Base-by-base conservation (phyloP, 2,329 filamentous ascomycete species). In the Claviceps sp. region DNA sequence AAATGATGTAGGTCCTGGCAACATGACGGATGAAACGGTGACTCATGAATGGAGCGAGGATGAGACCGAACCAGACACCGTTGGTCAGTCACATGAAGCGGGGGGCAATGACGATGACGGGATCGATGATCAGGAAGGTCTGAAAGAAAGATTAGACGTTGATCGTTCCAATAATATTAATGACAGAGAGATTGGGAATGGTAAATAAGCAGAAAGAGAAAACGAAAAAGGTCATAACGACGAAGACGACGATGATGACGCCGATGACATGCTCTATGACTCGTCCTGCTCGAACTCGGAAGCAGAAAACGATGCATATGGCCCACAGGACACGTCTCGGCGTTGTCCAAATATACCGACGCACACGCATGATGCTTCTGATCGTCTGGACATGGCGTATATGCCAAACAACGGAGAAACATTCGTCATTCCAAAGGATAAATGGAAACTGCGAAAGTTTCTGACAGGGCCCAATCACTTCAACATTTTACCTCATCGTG, bases 351-450 rank as follows among this genome's bases (percentile, higher is more conserved):
- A 45, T 40, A 11, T 26, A 51, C 13, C 9, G 11, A 7, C 50
- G 39, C 8, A 34, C 8, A 8, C 26, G 40, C 26, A 38, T 34
- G 8, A 46, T 26, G 52, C 40, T 5, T 45, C 47, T 45, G n/a
- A 40, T 14, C 13, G 17, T 11, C 56, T 62, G 4, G 60, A 66
- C 52, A 68, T 68, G 66, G 58, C 61, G 0, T 70, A 66, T 51
- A 62, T 64, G 22, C 68, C 68, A 13, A 65, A 69, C 42, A 60
- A 50, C 13, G 66, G 66, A 16, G 42, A 50, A 9, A 53, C 59
- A 5, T 45, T 52, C 11, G 50, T 53, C 38, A 52, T 59, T 13
- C 58, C 60, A 2, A 53, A 54, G 29, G 52, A 54, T 1, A 47
- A 53, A 3, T 1, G 4, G 2, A 20, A 48, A 14, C 53, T 65